phyloP scores from a whole-genome alignment of 305 asterid genomes.

The Fraxinus paxiana region DNA sequence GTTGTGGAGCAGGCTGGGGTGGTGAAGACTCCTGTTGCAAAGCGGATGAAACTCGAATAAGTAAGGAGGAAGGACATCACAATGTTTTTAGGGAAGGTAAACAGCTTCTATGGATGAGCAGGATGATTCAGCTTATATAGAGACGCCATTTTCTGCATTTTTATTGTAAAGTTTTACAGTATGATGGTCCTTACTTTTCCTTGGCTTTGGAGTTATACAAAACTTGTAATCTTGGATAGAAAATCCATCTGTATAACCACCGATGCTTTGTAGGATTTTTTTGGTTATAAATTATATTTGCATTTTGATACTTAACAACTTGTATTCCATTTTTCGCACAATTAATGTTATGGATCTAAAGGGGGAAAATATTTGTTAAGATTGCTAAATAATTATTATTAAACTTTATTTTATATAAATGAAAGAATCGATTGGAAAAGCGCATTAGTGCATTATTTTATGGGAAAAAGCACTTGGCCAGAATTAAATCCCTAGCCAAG shows the following conservation, averaged over 20 bases:
- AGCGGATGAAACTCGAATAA: not conserved
- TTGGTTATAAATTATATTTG: not conserved
- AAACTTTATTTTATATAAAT: too few relatives aligned
- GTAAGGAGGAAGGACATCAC: not conserved
- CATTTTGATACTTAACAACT: not conserved
- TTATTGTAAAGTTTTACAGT: not conserved
- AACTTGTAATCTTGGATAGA: not conserved
- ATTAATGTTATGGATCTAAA: not conserved
- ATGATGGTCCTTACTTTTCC: not conserved
- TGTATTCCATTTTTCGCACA: not conserved
- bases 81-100: not conserved
- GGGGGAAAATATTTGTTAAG: not conserved
- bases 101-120: not conserved
- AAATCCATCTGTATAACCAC: not conserved
- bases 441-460: not conserved
- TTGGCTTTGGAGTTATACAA: not conserved
- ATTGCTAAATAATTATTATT: too few relatives aligned
- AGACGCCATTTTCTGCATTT: not conserved
- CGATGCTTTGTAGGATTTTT: not conserved
- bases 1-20: not conserved
- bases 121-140: not conserved
- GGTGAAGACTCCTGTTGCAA: not conserved
- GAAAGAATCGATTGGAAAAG: not conserved
- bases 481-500: too few relatives aligned
- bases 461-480: too few relatives aligned